Evolutionary conservation across 371 early-diverging fungal species (phyloP), one percentile per base, ranked within the genome.

Genomic region (Cokeromyces recurvatus): DNA sequence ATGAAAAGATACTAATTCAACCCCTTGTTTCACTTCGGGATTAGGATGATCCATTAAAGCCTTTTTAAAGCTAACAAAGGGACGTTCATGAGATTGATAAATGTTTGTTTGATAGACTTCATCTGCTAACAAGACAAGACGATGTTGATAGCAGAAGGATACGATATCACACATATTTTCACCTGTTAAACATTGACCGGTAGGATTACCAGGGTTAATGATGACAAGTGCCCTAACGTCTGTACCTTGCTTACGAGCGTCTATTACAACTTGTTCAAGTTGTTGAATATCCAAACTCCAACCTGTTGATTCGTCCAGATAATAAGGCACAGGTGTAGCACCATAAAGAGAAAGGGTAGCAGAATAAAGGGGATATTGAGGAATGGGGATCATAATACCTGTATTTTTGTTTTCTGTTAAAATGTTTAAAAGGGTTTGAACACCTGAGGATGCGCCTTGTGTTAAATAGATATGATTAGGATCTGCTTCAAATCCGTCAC

Each of bases 81-180:
- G 96, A 7, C 84, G 77, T 17, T 67, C 32, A n/a, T 76, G 68
- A 11, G 88, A 85, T 24, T 64, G 50, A 74, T 94, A 95, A 42
- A 92, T 81, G 69, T 95, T 95, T 39, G 90, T 81, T 76, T 96
- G 96, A 64, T 96, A 96, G n/a, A 96, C 97, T 57, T 96, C 97
- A 62, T 96, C 97, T 2, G 97, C 95, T 42, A 96, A 60, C 19
- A 96, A 51, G 3, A 94, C 81, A 17, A 96, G 57, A 9, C 68
- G 62, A 55, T 96, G 84, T 51, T 69, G 55, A 46, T 81, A 72
- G 67, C 92, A 92, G 56, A 95, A 92, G 9, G 71, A 64, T 32
- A 95, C 71, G 32, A 95, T 84, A 38, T 90, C 88, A 9, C 64
- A 61, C 80, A 96, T 90, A 59, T 90, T 89, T 25, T 78, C 77